These are phyloP conservation scores for Scedosporium aurantiacum DNA, from an alignment of 2,329 filamentous ascomycete genomes.

Conservation along the genomic window DNA sequence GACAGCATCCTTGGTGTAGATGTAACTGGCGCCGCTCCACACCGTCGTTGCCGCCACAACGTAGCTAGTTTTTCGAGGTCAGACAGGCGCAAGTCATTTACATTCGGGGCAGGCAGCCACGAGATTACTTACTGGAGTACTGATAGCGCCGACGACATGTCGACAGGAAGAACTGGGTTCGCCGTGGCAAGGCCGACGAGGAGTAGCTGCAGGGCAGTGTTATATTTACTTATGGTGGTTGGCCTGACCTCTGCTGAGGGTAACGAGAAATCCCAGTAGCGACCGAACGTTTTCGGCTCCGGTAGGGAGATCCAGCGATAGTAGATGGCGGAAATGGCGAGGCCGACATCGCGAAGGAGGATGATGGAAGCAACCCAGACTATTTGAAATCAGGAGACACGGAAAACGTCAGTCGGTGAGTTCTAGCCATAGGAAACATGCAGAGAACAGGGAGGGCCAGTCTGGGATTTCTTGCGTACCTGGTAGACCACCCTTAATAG, in stretches of 20 bases:
- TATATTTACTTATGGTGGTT: constrained; percentile 79
- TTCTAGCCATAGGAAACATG: no score
- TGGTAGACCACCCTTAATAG: constrained; percentile 71
- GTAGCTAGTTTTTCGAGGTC: constrained; percentile 40
- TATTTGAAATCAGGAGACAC: constrained; percentile 19
- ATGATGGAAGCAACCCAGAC: constrained; percentile 87
- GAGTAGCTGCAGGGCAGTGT: constrained; percentile 82
- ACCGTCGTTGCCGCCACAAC: constrained; percentile 80
- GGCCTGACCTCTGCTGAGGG: constrained; percentile 77
- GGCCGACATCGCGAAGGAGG: constrained; percentile 72
- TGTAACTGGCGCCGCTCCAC: constrained; percentile 89
- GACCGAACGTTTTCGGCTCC: constrained; percentile 77
- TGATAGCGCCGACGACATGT: constrained; percentile 43
- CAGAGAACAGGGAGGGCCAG: constrained; percentile 11
- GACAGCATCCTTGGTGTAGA: constrained; percentile 83
- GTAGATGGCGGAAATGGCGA: constrained; percentile 81
- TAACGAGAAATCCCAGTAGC: constrained; percentile 97
- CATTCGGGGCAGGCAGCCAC: background rate
- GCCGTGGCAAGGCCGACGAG: constrained; percentile 78
- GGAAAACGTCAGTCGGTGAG: background rate
- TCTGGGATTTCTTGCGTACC: no score
- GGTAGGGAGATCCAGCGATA: constrained; percentile 93
- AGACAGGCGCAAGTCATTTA: constrained; percentile 19
- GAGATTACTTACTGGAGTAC: constrained; percentile 48
- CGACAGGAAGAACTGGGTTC: constrained; percentile 59